Conservation (phyloP, 495 filamentous ascomycete species). For the Bombardia bombarda region DNA sequence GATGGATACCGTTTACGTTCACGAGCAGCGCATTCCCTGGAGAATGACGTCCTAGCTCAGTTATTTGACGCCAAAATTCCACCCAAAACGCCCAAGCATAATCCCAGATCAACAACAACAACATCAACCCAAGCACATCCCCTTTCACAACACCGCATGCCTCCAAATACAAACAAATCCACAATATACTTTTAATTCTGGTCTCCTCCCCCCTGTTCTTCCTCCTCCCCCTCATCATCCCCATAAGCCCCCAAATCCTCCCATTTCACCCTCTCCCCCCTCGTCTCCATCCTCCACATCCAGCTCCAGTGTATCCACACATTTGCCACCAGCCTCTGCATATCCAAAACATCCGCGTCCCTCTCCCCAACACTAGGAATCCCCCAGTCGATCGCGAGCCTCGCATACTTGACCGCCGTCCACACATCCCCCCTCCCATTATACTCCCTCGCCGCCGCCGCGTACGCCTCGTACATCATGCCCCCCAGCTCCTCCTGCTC, state of each 20-base stretch:
- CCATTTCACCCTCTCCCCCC: too few relatives aligned
- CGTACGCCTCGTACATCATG: constrained; percentile 28
- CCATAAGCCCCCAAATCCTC: too few relatives aligned
- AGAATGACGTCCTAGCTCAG: too few relatives aligned
- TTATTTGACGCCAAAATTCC: too few relatives aligned
- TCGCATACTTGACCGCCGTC: constrained; percentile 29
- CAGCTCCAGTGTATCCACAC: constrained; percentile 30
- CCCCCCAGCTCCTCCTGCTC: constrained; percentile 30
- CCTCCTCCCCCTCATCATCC: constrained; percentile 13
- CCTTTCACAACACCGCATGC: neutral
- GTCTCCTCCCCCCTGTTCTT: constrained; percentile 12
- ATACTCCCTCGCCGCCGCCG: constrained; percentile 30
- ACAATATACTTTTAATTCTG: neutral
- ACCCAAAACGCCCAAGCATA: neutral
- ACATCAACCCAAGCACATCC: neutral
- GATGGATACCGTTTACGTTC: neutral
- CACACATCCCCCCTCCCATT: constrained; percentile 28
- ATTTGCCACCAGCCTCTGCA: constrained; percentile 21
- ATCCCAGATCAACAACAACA: neutral
- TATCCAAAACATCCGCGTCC: constrained; percentile 21
- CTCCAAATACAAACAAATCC: neutral
- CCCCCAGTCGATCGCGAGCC: constrained; percentile 24
- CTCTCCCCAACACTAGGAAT: constrained; percentile 25
- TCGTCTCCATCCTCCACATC: too few relatives aligned
- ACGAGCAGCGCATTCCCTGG: too few relatives aligned